These are phyloP conservation scores for Astrothelium subdiscretum DNA, from an alignment of 495 filamentous ascomycete genomes.

Conservation along the genomic window DNA sequence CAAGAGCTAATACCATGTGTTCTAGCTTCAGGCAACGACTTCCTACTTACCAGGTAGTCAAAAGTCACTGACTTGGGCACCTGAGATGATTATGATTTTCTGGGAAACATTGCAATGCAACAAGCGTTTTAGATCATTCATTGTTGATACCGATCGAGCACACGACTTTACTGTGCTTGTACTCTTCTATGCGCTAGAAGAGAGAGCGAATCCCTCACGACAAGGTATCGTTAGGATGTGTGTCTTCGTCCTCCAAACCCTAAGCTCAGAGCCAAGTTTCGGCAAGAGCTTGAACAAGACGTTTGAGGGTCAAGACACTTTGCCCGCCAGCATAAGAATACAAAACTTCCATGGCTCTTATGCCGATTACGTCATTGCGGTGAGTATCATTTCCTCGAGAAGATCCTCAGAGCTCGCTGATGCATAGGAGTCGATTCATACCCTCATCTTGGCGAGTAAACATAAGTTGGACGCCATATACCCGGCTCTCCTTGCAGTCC, in stretches of 20 bases:
- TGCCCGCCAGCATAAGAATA: conserved; percentile 71
- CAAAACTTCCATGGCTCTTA: conserved; percentile 80
- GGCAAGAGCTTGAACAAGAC: conserved; percentile 78
- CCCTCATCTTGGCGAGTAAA: conserved; percentile 81
- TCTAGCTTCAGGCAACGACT: conserved; percentile 64
- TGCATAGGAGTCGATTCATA: conserved; percentile 66
- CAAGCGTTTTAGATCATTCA: conserved; percentile 91
- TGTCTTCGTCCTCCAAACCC: conserved; percentile 87
- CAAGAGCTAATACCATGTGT: conserved; percentile 7
- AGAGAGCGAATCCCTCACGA: conserved; percentile 73
- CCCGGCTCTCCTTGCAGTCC: conserved; percentile 79
- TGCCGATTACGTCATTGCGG: conserved; percentile 88
- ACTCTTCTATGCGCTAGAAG: conserved; percentile 84
- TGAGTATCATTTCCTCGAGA: conserved; percentile 32
- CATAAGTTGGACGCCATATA: conserved; percentile 88
- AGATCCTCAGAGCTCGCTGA: not conserved
- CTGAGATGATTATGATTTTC: conserved; percentile 95
- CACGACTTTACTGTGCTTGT: conserved; percentile 89
- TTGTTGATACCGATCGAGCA: conserved; percentile 87
- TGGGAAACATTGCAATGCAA: conserved; percentile 98
- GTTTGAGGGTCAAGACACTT: conserved; percentile 80
- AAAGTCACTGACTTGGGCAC: conserved; percentile 70
- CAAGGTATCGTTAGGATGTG: conserved; percentile 94
- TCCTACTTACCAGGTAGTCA: conserved; percentile 87
- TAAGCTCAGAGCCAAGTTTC: conserved; percentile 88